Percentiles rank a stretch among this genome's conserved stretches.
These are phyloP conservation scores for Solanum bulbocastanum DNA, from an alignment of 257 asterid genomes.

Conservation along the genomic window DNA sequence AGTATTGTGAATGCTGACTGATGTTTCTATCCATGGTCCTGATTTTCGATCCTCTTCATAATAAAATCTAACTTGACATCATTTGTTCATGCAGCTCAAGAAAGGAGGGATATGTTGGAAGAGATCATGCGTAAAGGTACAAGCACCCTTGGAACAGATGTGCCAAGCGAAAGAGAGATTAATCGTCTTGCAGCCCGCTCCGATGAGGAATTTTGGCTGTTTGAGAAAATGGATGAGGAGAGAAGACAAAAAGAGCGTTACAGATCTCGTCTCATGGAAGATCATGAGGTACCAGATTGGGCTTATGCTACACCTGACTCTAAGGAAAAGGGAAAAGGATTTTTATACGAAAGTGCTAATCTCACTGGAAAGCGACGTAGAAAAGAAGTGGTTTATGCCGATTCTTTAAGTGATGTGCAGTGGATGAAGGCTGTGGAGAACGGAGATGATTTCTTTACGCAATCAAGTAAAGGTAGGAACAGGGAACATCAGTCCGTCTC, in stretches of 20 bases:
- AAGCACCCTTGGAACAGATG: slow-evolving; percentile 83
- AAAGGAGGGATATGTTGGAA: slow-evolving; percentile 82
- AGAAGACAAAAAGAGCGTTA: slow-evolving; percentile 76
- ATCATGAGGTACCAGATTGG: slow-evolving; percentile 98
- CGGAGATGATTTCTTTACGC: slow-evolving; percentile 37
- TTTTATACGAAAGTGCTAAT: slow-evolving; percentile 32
- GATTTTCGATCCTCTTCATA: neutral
- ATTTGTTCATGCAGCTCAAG: slow-evolving; percentile 64
- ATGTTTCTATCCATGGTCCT: neutral
- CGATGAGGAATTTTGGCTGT: slow-evolving; percentile 87
- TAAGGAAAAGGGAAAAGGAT: slow-evolving; percentile 47
- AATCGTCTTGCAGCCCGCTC: slow-evolving; percentile 94
- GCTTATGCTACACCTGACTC: slow-evolving; percentile 49
- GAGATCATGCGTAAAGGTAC: slow-evolving; percentile 95
- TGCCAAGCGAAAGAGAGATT: slow-evolving; percentile 96
- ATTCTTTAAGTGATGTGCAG: slow-evolving; percentile 53
- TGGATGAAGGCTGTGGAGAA: slow-evolving; percentile 70
- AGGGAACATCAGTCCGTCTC: slow-evolving; percentile 21
- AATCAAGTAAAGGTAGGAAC: slow-evolving; percentile 31
- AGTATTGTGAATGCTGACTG: neutral
- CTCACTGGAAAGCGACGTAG: slow-evolving; percentile 78
- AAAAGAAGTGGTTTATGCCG: slow-evolving; percentile 72
- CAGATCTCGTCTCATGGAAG: slow-evolving; percentile 91
- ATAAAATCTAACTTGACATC: neutral
- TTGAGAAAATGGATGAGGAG: slow-evolving; percentile 97